phyloP scores from a whole-genome alignment of 2,329 filamentous ascomycete genomes.

The Claviceps quebecensis region DNA sequence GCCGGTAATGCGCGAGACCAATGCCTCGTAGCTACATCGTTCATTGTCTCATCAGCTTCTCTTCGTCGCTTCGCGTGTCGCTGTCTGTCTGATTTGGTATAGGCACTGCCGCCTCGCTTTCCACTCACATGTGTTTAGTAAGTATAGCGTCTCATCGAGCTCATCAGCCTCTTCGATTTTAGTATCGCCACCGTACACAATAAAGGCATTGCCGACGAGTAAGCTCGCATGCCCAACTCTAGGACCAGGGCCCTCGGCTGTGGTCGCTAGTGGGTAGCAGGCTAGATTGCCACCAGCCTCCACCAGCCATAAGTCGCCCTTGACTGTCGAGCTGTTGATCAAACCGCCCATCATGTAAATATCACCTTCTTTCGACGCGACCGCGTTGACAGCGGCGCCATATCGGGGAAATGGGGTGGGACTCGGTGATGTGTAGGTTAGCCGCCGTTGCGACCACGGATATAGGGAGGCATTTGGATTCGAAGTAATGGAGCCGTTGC shows the following conservation, averaged over 20 bases:
- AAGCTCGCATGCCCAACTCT: constrained; percentile 89
- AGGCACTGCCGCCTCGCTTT: not conserved
- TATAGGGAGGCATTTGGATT: constrained; percentile 71
- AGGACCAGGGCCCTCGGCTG: constrained; percentile 85
- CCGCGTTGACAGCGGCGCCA: constrained; percentile 86
- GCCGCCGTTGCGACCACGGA: constrained; percentile 82
- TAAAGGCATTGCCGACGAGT: constrained; percentile 94
- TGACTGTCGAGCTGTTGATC: constrained; percentile 88
- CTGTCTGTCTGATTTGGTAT: not conserved
- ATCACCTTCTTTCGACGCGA: constrained; percentile 89
- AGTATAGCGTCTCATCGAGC: constrained; percentile 87
- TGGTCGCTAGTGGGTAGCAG: constrained; percentile 84
- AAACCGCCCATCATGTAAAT: constrained; percentile 96
- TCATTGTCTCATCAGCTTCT: constrained; percentile 8
- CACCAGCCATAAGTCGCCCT: constrained; percentile 95
- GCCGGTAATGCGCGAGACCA: constrained; percentile 91
- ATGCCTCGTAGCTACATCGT: constrained; percentile 68
- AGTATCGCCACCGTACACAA: constrained; percentile 96
- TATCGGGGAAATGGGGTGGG: constrained; percentile 89
- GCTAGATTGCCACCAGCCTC: constrained; percentile 78
- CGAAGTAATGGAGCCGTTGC: constrained; percentile 34
- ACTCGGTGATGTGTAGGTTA: constrained; percentile 73
- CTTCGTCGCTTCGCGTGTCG: not conserved
- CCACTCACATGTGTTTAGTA: constrained; percentile 87
- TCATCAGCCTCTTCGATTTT: constrained; percentile 89